A percentile compares a stretch with the other conserved stretches of the same genome.
phyloP scores from a whole-genome alignment of 2,329 filamentous ascomycete species.

The Xylaria sp. region DNA sequence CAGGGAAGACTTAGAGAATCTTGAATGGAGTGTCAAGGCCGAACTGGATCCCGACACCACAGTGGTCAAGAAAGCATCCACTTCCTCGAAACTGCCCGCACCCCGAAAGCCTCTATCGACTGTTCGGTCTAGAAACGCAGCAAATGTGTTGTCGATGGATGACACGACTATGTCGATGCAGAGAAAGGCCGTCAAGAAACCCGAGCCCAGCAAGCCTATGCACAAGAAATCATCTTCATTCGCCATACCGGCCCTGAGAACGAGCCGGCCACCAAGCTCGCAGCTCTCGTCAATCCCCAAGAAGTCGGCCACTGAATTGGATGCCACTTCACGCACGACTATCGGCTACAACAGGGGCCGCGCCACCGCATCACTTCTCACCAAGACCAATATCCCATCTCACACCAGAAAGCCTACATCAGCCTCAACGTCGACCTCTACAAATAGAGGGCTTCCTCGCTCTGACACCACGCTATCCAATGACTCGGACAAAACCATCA shows the following conservation, averaged over 20 bases:
- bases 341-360: slow-evolving; percentile 87
- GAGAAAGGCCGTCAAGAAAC: slow-evolving; percentile 47
- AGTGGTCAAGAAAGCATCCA: slow-evolving; percentile 42
- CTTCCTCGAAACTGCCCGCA: slow-evolving; percentile 32
- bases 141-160: slow-evolving; percentile 62
- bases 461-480: slow-evolving; percentile 55
- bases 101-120: slow-evolving; percentile 58
- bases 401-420: slow-evolving; percentile 38
- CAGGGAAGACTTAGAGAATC: slow-evolving; percentile 71
- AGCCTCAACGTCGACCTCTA: slow-evolving; percentile 4
- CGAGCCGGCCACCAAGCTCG: slow-evolving; percentile 46
- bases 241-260: slow-evolving; percentile 48
- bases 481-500: slow-evolving; percentile 59
- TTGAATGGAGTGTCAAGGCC: slow-evolving; percentile 70
- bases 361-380: slow-evolving; percentile 60
- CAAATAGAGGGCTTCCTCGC: slow-evolving; percentile 44
- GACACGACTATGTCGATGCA: slow-evolving; percentile 50
- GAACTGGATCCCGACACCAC: slow-evolving; percentile 58
- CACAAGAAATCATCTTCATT: slow-evolving; percentile 46
- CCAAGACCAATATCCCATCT: slow-evolving; percentile 50
- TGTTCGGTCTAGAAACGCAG: slow-evolving; percentile 66
- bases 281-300: slow-evolving; percentile 60
- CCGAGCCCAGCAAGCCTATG: slow-evolving; percentile 39
- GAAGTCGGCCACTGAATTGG: slow-evolving; percentile 66
- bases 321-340: slow-evolving; percentile 79